phyloP scores from a whole-genome alignment of 2,329 filamentous ascomycete species.

The Harringtonia lauricola region DNA sequence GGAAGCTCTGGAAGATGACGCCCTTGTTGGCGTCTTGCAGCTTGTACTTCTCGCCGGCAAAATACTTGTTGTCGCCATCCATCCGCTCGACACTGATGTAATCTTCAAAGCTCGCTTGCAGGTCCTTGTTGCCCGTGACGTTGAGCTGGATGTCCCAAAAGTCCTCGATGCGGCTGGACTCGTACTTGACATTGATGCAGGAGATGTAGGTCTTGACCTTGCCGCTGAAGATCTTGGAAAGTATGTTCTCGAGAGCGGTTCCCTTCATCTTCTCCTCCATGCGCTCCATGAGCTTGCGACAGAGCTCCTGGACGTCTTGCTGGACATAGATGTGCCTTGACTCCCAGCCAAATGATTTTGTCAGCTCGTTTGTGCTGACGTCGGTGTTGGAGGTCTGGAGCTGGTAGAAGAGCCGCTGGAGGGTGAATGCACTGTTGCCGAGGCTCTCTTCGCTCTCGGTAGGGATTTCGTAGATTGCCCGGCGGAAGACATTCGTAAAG shows the following conservation, averaged over 20 bases:
- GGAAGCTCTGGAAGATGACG: constrained; percentile 93
- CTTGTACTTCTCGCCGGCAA: constrained; percentile 78
- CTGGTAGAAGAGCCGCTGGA: constrained; percentile 91
- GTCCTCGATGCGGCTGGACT: constrained; percentile 89
- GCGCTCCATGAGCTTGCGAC: constrained; percentile 91
- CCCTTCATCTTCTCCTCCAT: constrained; percentile 98
- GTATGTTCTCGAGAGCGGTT: constrained; percentile 77
- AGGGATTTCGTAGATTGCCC: constrained; percentile 96
- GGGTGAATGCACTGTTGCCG: constrained; percentile 81
- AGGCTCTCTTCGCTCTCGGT: constrained; percentile 74
- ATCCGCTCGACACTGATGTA: constrained; percentile 96
- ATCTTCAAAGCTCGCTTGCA: constrained; percentile 90
- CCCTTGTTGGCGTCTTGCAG: constrained; percentile 96
- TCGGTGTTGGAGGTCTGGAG: constrained; percentile 77
- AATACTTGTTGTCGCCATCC: constrained; percentile 97
- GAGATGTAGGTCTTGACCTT: constrained; percentile 99
- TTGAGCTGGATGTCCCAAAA: constrained; percentile 99
- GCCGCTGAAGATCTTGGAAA: constrained; percentile 86
- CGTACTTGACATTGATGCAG: constrained; percentile 96
- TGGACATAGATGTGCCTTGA: constrained; percentile 97
- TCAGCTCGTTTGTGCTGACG: constrained; percentile 85
- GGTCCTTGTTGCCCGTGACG: constrained; percentile 82
- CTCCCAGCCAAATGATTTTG: constrained; percentile 96
- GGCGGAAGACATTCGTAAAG: constrained; percentile 87
- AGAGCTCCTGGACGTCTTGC: constrained; percentile 95